phyloP scores from a whole-genome alignment of 257 asterid genomes.

The Penstemon newberryi region DNA sequence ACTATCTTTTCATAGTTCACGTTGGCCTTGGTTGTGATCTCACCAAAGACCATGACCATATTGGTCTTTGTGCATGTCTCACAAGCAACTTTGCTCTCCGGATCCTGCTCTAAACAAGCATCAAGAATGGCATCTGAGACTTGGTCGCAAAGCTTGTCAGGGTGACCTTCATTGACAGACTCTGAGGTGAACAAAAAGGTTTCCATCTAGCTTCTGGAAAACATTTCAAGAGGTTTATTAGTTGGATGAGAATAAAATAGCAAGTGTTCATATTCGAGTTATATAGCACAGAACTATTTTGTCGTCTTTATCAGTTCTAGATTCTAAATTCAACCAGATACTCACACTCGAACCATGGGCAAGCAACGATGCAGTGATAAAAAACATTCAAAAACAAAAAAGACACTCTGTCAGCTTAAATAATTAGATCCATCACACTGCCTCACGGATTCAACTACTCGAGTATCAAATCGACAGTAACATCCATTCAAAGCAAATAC shows the following conservation, averaged over 20 bases:
- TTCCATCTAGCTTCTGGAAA: slow-evolving; percentile 61
- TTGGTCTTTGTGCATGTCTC: slow-evolving; percentile 89
- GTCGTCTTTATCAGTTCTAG: not conserved
- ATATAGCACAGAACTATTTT: slow-evolving; percentile 1
- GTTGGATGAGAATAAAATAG: not conserved
- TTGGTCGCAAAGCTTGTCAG: slow-evolving; percentile 93
- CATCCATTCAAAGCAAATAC: too few relatives aligned
- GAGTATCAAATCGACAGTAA: too few relatives aligned
- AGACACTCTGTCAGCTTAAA: too few relatives aligned
- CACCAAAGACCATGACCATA: slow-evolving; percentile 98
- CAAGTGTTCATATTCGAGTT: not conserved
- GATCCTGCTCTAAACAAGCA: slow-evolving; percentile 86
- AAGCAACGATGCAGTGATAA: too few relatives aligned
- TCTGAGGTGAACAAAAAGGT: slow-evolving; percentile 81
- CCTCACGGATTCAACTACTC: too few relatives aligned
- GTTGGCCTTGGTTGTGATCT: slow-evolving; percentile 81
- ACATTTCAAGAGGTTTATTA: not conserved
- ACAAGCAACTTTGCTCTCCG: slow-evolving; percentile 89
- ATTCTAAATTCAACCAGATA: not conserved
- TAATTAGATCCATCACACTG: too few relatives aligned
- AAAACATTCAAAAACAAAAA: too few relatives aligned
- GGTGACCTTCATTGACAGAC: slow-evolving; percentile 91
- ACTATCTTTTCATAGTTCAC: slow-evolving; percentile 81
- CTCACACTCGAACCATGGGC: too few relatives aligned
- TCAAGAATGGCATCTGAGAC: slow-evolving; percentile 93